Conservation (phyloP, 441 rosid genomes). For the Sinapis alba region DNA sequence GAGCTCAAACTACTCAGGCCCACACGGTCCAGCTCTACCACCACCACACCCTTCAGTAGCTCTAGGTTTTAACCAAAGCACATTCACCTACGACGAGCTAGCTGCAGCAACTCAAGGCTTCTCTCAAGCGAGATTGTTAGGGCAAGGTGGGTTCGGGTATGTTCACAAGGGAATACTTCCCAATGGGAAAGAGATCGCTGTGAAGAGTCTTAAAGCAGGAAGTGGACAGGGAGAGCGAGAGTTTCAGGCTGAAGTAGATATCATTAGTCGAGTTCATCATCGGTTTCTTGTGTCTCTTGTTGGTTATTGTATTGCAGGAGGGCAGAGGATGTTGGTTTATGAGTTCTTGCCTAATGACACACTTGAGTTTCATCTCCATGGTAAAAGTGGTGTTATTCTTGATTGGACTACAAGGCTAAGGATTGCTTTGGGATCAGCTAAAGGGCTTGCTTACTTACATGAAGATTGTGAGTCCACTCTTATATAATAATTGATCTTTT, state of each 20-base stretch:
- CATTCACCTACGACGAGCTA: constrained; percentile 77
- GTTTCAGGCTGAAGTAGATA: constrained; percentile 86
- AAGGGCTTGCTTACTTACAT: constrained; percentile 82
- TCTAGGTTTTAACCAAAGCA: constrained; percentile 61
- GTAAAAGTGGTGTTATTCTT: constrained; percentile 56
- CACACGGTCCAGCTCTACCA: constrained; percentile 40
- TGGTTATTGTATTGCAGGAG: constrained; percentile 67
- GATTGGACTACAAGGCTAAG: constrained; percentile 73
- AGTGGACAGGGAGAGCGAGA: constrained; percentile 80
- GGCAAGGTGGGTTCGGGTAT: constrained; percentile 92
- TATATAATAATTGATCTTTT: too few species aligned
- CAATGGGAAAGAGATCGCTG: constrained; percentile 81
- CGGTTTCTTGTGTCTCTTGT: constrained; percentile 88
- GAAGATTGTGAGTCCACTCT: constrained; percentile 48
- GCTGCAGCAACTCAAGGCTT: constrained; percentile 74
- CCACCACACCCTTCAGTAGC: constrained; percentile 65
- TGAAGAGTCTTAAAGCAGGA: constrained; percentile 79
- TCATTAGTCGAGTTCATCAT: constrained; percentile 89
- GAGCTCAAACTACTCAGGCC: constrained; percentile 58
- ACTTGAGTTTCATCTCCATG: constrained; percentile 81
- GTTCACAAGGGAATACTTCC: constrained; percentile 81
- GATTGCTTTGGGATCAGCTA: constrained; percentile 85
- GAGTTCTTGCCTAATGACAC: constrained; percentile 82
- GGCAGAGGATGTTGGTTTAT: constrained; percentile 68
- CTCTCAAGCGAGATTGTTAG: constrained; percentile 62